Percentiles rank a stretch among this genome's conserved stretches.
These are phyloP conservation scores for Helianthus tuberosus DNA, from an alignment of 129 eudicot genomes.

Conservation along the genomic window DNA sequence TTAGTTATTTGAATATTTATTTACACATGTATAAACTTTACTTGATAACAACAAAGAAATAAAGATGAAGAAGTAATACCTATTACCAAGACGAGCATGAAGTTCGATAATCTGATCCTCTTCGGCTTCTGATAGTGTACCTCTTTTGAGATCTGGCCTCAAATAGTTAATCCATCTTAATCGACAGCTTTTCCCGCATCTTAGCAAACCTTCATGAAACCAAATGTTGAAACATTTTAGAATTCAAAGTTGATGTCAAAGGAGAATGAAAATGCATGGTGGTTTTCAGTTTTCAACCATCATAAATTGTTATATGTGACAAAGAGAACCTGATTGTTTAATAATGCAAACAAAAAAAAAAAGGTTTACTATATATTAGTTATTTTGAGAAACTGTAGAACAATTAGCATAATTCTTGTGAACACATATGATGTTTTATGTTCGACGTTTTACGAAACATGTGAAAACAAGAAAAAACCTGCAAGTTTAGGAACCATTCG, in stretches of 20 bases:
- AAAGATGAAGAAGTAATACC: slow-evolving; percentile 39
- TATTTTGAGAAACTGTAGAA: not conserved
- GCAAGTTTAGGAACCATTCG: slow-evolving; percentile 83
- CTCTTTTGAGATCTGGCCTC: slow-evolving; percentile 87
- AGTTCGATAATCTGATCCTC: slow-evolving; percentile 75
- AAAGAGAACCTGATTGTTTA: not conserved
- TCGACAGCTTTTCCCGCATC: slow-evolving; percentile 93
- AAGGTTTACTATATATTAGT: not conserved
- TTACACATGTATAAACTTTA: not conserved
- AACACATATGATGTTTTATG: not conserved
- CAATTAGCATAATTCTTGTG: not conserved
- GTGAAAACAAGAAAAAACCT: slow-evolving; percentile 39
- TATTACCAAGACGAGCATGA: slow-evolving; percentile 84
- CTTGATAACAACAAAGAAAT: not conserved
- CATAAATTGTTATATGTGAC: not conserved
- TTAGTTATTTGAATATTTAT: not conserved
- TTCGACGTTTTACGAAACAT: not conserved
- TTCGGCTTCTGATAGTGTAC: slow-evolving; percentile 60
- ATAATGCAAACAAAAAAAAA: not conserved
- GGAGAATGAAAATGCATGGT: not conserved
- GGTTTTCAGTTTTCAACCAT: not conserved
- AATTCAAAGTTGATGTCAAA: not conserved
- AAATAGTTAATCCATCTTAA: slow-evolving; percentile 84
- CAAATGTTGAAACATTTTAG: not conserved
- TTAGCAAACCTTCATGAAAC: slow-evolving; percentile 53